Evolutionary conservation across 768 basidiomycete genomes (phyloP).

Genomic region (Leccinum pellstonianum): DNA sequence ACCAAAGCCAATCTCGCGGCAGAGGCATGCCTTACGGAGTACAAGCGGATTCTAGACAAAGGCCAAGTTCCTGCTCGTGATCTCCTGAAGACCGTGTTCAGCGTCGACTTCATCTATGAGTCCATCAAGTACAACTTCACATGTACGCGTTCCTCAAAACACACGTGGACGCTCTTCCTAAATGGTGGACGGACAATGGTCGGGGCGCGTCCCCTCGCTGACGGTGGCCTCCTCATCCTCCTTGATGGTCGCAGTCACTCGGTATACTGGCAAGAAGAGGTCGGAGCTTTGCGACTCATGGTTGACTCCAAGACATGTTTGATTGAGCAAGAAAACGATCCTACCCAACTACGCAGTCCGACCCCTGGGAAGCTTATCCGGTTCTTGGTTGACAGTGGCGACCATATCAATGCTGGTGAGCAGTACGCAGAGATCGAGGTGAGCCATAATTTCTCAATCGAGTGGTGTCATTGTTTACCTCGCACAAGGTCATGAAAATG

Average conservation of each 20-base stretch:
- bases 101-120: slow-evolving; percentile 97
- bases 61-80: slow-evolving; percentile 96
- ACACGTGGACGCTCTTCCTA: slow-evolving; percentile 91
- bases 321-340: slow-evolving; percentile 99
- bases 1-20: slow-evolving; percentile 91
- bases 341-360: slow-evolving; percentile 93
- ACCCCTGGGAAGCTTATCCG: slow-evolving; percentile 96
- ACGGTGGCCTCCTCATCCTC: slow-evolving; percentile 89
- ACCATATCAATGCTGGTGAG: slow-evolving; percentile 95
- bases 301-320: slow-evolving; percentile 97
- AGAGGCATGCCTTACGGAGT: slow-evolving; percentile 87
- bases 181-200: slow-evolving; percentile 94
- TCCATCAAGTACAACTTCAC: slow-evolving; percentile 95
- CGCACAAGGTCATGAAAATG: slow-evolving; percentile 92
- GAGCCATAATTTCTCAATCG: slow-evolving; percentile 19
- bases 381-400: slow-evolving; percentile 94
- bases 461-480: slow-evolving; percentile 2
- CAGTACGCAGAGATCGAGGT: slow-evolving; percentile 99
- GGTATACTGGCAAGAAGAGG: slow-evolving; percentile 97
- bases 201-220: slow-evolving; percentile 88
- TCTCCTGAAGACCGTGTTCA: slow-evolving; percentile 93
- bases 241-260: slow-evolving; percentile 96
- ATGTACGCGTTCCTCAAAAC: slow-evolving; percentile 84
- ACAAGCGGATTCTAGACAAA: slow-evolving; percentile 94
- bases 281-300: slow-evolving; percentile 88